These are phyloP conservation scores for Bathelium albidoporum DNA, from an alignment of 495 filamentous ascomycete genomes.

Conservation along the genomic window DNA sequence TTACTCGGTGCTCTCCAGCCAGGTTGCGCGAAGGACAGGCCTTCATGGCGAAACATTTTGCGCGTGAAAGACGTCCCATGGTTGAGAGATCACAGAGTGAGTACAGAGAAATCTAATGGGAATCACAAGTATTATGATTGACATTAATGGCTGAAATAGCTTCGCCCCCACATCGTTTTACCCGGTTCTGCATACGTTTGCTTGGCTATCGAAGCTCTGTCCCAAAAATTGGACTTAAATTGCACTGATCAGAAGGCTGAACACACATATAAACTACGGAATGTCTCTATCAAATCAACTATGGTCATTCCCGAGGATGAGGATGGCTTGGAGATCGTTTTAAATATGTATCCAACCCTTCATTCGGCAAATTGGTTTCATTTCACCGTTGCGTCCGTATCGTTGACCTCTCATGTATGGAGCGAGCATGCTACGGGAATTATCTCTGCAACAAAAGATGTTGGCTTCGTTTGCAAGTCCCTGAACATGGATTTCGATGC, in stretches of 20 bases:
- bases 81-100: constrained; percentile 42
- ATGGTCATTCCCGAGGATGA: not conserved
- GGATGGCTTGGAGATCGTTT: constrained; percentile 1
- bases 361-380: too few relatives aligned
- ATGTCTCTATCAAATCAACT: not conserved
- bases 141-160: not conserved
- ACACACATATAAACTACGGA: not conserved
- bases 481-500: too few relatives aligned
- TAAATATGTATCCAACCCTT: too few relatives aligned
- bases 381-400: too few relatives aligned
- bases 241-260: not conserved
- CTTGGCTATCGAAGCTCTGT: constrained; percentile 35
- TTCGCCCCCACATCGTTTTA: constrained; percentile 22
- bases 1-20: constrained; percentile 42
- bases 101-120: constrained; percentile 22
- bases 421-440: too few relatives aligned
- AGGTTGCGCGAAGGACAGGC: constrained; percentile 39
- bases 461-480: too few relatives aligned
- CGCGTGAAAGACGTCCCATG: constrained; percentile 43
- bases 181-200: constrained; percentile 34
- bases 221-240: not conserved
- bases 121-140: not conserved
- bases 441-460: too few relatives aligned
- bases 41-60: constrained; percentile 46
- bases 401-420: too few relatives aligned